Percentiles rank a stretch among this genome's conserved stretches.
These are phyloP conservation scores for Zygoascus ofunaensis DNA, from an alignment of 805 yeast genomes.

Conservation along the genomic window DNA sequence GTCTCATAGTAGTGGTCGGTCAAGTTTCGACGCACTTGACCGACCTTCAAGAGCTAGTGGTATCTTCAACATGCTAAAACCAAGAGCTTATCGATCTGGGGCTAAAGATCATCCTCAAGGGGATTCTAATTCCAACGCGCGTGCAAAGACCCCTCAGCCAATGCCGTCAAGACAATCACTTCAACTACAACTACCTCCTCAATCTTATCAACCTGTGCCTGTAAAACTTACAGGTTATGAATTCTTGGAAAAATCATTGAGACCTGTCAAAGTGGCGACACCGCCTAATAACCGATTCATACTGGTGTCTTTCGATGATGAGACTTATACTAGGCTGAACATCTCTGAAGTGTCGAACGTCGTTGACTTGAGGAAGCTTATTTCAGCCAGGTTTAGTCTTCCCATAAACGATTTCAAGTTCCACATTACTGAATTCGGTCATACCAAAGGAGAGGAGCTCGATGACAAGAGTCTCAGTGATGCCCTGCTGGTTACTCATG, in stretches of 20 bases:
- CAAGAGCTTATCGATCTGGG: neutral
- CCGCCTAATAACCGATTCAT: neutral
- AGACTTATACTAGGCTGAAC: neutral
- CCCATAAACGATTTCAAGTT: slow-evolving; percentile 23
- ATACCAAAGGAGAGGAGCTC: slow-evolving; percentile 31
- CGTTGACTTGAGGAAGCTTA: neutral
- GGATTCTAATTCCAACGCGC: neutral
- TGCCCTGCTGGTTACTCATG: slow-evolving; percentile 19
- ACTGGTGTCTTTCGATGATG: slow-evolving; percentile 5
- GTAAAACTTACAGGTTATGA: slow-evolving; percentile 7
- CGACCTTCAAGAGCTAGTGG: neutral
- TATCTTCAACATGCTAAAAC: neutral
- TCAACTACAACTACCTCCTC: neutral
- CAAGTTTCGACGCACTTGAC: neutral
- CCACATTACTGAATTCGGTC: slow-evolving; percentile 62
- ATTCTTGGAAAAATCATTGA: slow-evolving; percentile 32
- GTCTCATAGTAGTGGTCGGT: neutral
- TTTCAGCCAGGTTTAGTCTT: neutral
- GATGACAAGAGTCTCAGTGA: slow-evolving; percentile 13
- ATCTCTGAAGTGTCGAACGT: neutral
- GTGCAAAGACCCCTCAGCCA: neutral
- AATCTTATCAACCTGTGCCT: neutral
- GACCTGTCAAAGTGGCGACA: neutral
- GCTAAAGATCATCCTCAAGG: neutral
- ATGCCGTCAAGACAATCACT: slow-evolving; percentile 1